Base-by-base conservation (phyloP, 1,284 basidiomycete species). In the Schizopora paradoxa region DNA sequence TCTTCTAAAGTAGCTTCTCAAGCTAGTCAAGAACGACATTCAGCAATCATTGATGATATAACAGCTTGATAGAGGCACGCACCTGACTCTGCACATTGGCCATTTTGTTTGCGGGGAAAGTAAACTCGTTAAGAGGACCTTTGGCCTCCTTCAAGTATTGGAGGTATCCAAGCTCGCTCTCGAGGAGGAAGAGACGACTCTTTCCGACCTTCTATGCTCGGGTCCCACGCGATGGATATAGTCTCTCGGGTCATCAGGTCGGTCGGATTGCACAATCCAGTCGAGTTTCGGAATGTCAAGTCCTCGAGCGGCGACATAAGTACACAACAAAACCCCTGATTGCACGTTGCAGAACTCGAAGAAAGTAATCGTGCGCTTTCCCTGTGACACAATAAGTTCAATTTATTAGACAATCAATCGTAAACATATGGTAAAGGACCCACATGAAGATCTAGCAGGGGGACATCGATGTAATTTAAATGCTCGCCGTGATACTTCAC, bases 261-360 rank as follows among this genome's bases (percentile, higher is more conserved):
- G 96, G 66, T 99, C 96, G 56, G 91, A 99, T 65, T 99, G 96
- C 50, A 99, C 87, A 61, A 99, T 99, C 91, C 95, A 98, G 64
- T 99, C 95, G 6, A 99, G 95, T 48, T 86, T 82, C 26, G 96
- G 96, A 56, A 99, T 99, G 65, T 99, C 96, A 45, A 99, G 76
- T 5, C 96, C 96, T 61, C 96, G 82, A 2, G 96, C 96, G 5
- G 95, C 96, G 46, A 99, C 96, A 62, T 99, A 90, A 8, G 96
- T 99, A 63, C 92, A 99, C 10, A 99, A 76, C 11, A 99, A 73
- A 36, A 91, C 95, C 22, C 96, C 96, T 21, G 81, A 77, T 32
- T 88, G 79, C 3, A 96, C 93, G 59, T 99, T 99, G 67, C 91
- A 92, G 69, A 98, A 99, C 65, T 99, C 96, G 70, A 99, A 98